A percentile compares a stretch with the other conserved stretches of the same genome.
These are phyloP conservation scores for Raddia distichophylla DNA, from an alignment of 176 grass and related monocot species.

Conservation along the genomic window DNA sequence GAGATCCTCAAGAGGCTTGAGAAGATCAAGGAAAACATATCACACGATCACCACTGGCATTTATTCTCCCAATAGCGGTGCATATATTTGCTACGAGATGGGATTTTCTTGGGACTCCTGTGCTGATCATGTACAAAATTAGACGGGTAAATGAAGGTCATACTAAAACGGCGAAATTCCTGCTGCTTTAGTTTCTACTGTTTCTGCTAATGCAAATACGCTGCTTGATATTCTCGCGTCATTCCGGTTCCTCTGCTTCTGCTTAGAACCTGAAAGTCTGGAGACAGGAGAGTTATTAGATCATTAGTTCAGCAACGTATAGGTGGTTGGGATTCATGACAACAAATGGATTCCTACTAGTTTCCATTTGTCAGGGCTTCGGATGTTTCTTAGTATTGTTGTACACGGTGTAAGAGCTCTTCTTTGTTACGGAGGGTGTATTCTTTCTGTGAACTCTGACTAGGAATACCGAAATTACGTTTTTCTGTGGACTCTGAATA, in stretches of 20 bases:
- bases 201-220: conserved; percentile 49
- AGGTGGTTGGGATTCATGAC: neutral
- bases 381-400: neutral
- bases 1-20: conserved; percentile 96
- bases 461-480: neutral
- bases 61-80: conserved; percentile 66
- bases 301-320: conserved; percentile 27
- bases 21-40: conserved; percentile 73
- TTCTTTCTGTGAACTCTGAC: neutral
- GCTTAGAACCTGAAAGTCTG: conserved; percentile 1
- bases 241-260: neutral
- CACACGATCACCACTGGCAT: conserved; percentile 79
- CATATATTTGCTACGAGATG: conserved; percentile 14
- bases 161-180: conserved; percentile 2
- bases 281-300: conserved; percentile 27
- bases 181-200: conserved; percentile 29
- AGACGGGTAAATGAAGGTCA: conserved; percentile 30
- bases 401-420: conserved; percentile 17
- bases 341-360: neutral
- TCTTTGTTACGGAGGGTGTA: neutral
- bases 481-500: neutral
- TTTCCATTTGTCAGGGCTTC: neutral
- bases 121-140: conserved; percentile 62
- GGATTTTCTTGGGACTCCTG: conserved; percentile 30
- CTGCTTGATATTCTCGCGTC: neutral